Base-by-base conservation (phyloP, 2,329 filamentous ascomycete genomes). In the Apiospora pterosperma region DNA sequence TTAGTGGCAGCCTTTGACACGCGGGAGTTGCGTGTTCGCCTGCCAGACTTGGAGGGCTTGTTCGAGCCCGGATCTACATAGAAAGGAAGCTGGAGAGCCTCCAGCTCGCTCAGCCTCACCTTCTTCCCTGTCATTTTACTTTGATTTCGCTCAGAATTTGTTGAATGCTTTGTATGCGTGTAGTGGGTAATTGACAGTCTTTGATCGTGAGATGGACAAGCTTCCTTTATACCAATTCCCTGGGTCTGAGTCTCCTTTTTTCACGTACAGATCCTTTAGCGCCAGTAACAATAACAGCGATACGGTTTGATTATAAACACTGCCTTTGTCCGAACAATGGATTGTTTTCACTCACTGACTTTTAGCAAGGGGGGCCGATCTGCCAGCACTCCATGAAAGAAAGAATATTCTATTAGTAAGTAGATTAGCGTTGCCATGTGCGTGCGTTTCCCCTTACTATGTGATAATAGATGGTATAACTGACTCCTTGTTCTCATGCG, bases 401-500 rank as follows among this genome's bases (percentile, higher is more conserved):
- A n/a, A n/a, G n/a, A n/a, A n/a, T n/a, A n/a, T n/a, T n/a, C n/a
- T 39, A 5, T 39, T 39, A 16, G 8, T 5, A 16, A 39, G 2
- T 14, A 14, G 36, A 39, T 41, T n/a, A n/a, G n/a, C n/a, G n/a
- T n/a, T n/a, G n/a, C n/a, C n/a, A n/a, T n/a, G n/a, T n/a, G n/a
- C n/a, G n/a, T n/a, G n/a, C n/a, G n/a, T n/a, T n/a, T n/a, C n/a
- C n/a, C n/a, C n/a, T n/a, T n/a, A n/a, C n/a, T n/a, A n/a, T n/a
- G n/a, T n/a, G n/a, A n/a, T n/a, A n/a, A n/a, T n/a, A n/a, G n/a
- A n/a, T n/a, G n/a, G n/a, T n/a, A n/a, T n/a, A n/a, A n/a, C n/a
- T n/a, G 23, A 4, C 25, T 10, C 8, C 31, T 28, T 60, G n/a
- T 21, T 60, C 42, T 62, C 64, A 25, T 62, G 34, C 67, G 65